Base-by-base conservation (phyloP, 2,329 filamentous ascomycete genomes). In the Penicillium sp. region DNA sequence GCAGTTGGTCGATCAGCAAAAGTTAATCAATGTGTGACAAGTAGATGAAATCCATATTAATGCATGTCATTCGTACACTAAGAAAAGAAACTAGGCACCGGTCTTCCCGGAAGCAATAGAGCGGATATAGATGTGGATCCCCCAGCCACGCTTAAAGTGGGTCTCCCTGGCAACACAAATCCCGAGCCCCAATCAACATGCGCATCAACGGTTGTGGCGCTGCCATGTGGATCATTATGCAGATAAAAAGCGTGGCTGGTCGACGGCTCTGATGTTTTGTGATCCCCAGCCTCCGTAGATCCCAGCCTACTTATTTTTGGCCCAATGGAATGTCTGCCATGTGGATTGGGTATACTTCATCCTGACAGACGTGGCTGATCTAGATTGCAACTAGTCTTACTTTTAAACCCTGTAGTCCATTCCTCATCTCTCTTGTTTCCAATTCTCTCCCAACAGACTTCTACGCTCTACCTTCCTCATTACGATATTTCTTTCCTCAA, bases 21-120 rank as follows among this genome's bases (percentile, higher is more conserved):
- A 48, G 21, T 48, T 23, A 29, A 44, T 51, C 26, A 44, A 33
- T 27, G 35, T 37, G 43, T 51, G 43, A 55, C 21, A 33, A 23
- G 26, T 37, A 44, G 31, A 47, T 54, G 4, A 14, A 45, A 44
- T 33, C 19, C n/a, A 19, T 10, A 33, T 11, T 52, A 11, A 16
- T 11, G 23, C 31, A 26, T 37, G 4, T 27, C 39, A 51, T 43
- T 37, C 50, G 23, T 23, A 48, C 52, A 45, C 61, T 65, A 64
- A 65, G 56, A 61, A 66, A 65, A 66, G 61, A 55, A 65, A 64
- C 47, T 60, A 65, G 64, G 64, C 59, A 63, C 53, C 58, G 50
- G 55, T 21, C 33, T 54, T 53, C 13, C 46, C 52, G 19, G 39
- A 29, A 42, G 19, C 43, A 45, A 26, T 29, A 19, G 13, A 47